Percentiles rank a stretch among this genome's conserved stretches.
These are phyloP conservation scores for Berkeleyomyces basicola DNA, from an alignment of 2,329 filamentous ascomycete genomes.

Conservation along the genomic window DNA sequence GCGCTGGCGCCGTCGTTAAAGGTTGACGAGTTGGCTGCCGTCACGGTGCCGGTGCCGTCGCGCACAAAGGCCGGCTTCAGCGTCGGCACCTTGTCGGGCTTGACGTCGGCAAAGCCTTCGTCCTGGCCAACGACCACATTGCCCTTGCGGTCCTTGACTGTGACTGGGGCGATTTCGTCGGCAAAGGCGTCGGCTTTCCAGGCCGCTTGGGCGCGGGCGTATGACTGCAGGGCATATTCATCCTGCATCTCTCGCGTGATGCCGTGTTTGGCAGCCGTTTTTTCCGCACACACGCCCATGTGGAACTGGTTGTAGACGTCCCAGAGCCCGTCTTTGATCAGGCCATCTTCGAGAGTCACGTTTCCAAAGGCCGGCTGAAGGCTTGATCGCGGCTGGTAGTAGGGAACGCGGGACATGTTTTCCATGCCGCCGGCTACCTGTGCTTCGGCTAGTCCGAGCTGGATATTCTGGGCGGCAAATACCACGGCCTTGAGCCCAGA, in stretches of 20 bases:
- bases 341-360: conserved; percentile 71
- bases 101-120: conserved; percentile 77
- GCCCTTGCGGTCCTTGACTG: conserved; percentile 69
- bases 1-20: conserved; percentile 92
- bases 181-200: conserved; percentile 72
- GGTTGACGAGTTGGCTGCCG: conserved; percentile 83
- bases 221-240: conserved; percentile 74
- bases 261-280: conserved; percentile 72
- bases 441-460: conserved; percentile 74
- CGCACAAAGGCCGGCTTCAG: conserved; percentile 84
- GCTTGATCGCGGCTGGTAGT: conserved; percentile 72
- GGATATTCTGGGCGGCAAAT: conserved; percentile 84
- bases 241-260: conserved; percentile 80
- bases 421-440: conserved; percentile 95
- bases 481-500: conserved; percentile 86
- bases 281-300: conserved; percentile 96
- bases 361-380: conserved; percentile 75
- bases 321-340: conserved; percentile 88
- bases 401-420: conserved; percentile 89
- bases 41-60: conserved; percentile 76
- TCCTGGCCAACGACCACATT: conserved; percentile 65
- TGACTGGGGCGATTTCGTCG: conserved; percentile 81
- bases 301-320: conserved; percentile 95
- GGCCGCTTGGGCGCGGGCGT: conserved; percentile 75
- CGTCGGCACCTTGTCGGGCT: conserved; percentile 68